These are phyloP conservation scores for Cystofilobasidium macerans DNA, from an alignment of 768 basidiomycete species.

Conservation along the genomic window DNA sequence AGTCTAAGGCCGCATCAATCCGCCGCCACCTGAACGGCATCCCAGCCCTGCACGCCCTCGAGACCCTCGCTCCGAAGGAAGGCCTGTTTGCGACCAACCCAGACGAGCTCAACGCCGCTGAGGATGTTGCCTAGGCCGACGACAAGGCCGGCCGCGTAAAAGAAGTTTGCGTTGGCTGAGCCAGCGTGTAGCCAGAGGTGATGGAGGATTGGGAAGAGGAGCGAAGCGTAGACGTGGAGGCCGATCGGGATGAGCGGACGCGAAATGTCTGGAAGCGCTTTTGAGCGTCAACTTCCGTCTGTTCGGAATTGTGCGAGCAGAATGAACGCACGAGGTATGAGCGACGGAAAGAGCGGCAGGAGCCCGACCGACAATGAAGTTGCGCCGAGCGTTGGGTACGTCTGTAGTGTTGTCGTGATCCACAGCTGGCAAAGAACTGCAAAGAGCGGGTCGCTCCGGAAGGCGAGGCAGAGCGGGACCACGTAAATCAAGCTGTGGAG, in stretches of 20 bases:
- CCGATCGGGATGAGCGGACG: slow-evolving; percentile 73
- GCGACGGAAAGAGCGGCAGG: slow-evolving; percentile 71
- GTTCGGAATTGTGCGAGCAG: neutral
- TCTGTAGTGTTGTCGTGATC: slow-evolving; percentile 71
- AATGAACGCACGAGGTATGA: slow-evolving; percentile 57
- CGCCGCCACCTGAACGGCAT: slow-evolving; percentile 29
- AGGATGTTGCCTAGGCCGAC: slow-evolving; percentile 79
- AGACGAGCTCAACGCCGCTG: slow-evolving; percentile 68
- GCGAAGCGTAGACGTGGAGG: slow-evolving; percentile 68
- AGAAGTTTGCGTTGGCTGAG: slow-evolving; percentile 95
- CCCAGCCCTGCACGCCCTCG: slow-evolving; percentile 40
- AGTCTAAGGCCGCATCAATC: neutral
- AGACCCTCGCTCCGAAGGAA: slow-evolving; percentile 50
- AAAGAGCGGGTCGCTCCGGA: slow-evolving; percentile 74
- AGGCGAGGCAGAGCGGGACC: slow-evolving; percentile 54
- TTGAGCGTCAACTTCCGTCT: too few relatives aligned
- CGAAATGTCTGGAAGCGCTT: slow-evolving; percentile 52
- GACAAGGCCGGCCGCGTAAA: slow-evolving; percentile 89
- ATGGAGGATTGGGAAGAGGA: slow-evolving; percentile 82
- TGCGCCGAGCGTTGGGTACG: slow-evolving; percentile 84
- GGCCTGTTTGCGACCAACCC: slow-evolving; percentile 68
- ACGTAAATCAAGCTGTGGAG: slow-evolving; percentile 20
- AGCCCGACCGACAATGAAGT: slow-evolving; percentile 74
- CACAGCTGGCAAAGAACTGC: slow-evolving; percentile 66
- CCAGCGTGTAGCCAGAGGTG: slow-evolving; percentile 82